Base-by-base conservation (phyloP, 1,284 basidiomycete species). In the Cryptococcus neoformans region DNA sequence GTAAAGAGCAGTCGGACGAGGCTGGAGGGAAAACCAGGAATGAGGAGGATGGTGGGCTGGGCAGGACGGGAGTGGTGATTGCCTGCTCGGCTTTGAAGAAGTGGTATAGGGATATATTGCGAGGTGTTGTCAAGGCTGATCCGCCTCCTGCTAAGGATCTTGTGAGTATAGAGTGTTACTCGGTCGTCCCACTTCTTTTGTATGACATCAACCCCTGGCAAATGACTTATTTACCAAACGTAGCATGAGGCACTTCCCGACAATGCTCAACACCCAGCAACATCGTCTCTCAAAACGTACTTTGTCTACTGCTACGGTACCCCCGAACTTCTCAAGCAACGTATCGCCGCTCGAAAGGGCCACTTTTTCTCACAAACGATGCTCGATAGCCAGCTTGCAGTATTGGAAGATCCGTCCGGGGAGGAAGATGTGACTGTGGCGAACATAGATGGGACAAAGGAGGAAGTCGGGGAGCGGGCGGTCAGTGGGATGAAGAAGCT, bases 321-420 rank as follows among this genome's bases (percentile, higher is more conserved):
- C 17, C 78, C 80, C 44, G 83, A 86, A 35, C 74, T 88, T 50
- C 74, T 96, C 49, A 66, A 82, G 64, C 81, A 86, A 50, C 80
- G 93, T 44, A 92, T 97, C 84, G 69, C 76, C 65, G 80, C 81
- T 54, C 81, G 93, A 36, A 76, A 85, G 62, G 86, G 85, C 0
- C 94, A 98, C 76, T 96, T 91, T 65, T 92, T 97, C 88, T 92
- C 92, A 75, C 83, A 85, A 2, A 53, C 68, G 21, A 95, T 97
- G 93, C 80, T 98, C 61, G 87, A 88, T 53, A 88, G 87, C 62
- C 94, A 97, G 79, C 71, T 96, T 59, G 79, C 79, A 16, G 87
- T 89, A 39, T 73, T 98, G 57, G 89, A 97, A 77, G 82, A 82
- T 60, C 92, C 92, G 0, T 78, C 80, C 44, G 84, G 80, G 2